phyloP scores from a whole-genome alignment of 208 protist species.

The Acanthamoeba lenticulata region DNA sequence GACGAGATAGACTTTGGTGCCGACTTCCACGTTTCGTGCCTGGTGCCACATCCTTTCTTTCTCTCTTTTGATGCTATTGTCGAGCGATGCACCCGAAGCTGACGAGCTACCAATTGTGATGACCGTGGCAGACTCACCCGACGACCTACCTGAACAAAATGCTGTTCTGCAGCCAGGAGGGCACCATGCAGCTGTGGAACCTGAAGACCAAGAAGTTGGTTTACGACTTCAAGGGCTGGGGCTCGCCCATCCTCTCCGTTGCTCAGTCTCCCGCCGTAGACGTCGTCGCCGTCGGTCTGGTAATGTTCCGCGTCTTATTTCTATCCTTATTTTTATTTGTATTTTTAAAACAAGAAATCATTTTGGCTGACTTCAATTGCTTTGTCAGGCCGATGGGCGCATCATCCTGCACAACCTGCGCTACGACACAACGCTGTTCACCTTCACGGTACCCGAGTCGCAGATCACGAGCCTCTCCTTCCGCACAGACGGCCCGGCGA shows the following conservation, averaged over 20 bases:
- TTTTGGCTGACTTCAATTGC: background rate
- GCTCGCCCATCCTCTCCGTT: conserved; percentile 32
- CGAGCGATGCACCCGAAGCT: background rate
- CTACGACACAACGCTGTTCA: conserved; percentile 69
- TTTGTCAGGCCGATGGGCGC: conserved; percentile 64
- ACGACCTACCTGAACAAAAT: conserved; percentile 79
- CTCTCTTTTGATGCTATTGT: background rate
- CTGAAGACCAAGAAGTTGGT: conserved; percentile 73
- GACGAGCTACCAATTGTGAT: background rate
- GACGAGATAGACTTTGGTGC: conserved; percentile 15
- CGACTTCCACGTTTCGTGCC: background rate
- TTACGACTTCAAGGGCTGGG: conserved; percentile 63
- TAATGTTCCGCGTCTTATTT: background rate
- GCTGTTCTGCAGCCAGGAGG: conserved; percentile 76
- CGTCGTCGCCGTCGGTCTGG: conserved; percentile 77
- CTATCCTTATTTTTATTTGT: too few relatives aligned
- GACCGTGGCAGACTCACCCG: conserved; percentile 66
- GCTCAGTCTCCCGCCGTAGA: conserved; percentile 76
- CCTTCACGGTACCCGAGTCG: conserved; percentile 66
- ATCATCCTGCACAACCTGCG: conserved; percentile 77
- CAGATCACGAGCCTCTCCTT: conserved; percentile 73
- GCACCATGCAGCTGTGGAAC: conserved; percentile 77
- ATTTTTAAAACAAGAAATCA: background rate
- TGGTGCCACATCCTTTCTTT: background rate
- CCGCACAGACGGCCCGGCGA: conserved; percentile 68